phyloP scores from a whole-genome alignment of 192 early-diverging fungal species.

The Gorgonomyces haynaldii region DNA sequence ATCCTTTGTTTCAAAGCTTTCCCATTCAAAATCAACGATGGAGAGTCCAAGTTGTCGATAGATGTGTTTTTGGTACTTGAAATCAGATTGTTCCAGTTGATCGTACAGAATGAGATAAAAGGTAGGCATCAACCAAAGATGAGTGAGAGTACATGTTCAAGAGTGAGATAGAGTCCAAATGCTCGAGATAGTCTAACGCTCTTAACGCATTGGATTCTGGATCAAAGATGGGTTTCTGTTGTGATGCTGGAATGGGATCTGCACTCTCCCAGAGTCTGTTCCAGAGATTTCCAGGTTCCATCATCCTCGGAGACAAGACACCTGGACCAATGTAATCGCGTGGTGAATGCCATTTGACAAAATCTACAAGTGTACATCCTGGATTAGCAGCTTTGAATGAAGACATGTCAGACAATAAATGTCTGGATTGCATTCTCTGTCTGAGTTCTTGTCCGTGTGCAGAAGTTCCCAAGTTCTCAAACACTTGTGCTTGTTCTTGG shows the following conservation, averaged over 20 bases:
- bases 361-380: not conserved
- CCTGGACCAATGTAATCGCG: not conserved
- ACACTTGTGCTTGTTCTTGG: conserved; percentile 60
- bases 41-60: too few relatives aligned
- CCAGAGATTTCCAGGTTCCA: conserved; percentile 72
- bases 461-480: conserved; percentile 68
- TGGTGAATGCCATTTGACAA: not conserved
- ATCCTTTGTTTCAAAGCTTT: not conserved
- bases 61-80: too few relatives aligned
- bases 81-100: not conserved
- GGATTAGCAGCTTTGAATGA: not conserved
- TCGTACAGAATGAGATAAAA: conserved; percentile 6
- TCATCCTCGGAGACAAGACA: conserved; percentile 77
- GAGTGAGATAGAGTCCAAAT: conserved; percentile 41
- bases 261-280: conserved; percentile 67
- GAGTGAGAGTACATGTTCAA: conserved; percentile 41
- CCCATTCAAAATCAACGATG: not conserved
- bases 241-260: conserved; percentile 44
- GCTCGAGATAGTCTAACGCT: conserved; percentile 59
- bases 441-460: conserved; percentile 57
- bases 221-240: conserved; percentile 76
- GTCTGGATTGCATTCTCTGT: conserved; percentile 64
- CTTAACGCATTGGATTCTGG: conserved; percentile 63
- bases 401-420: conserved; percentile 41
- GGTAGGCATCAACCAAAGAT: conserved; percentile 29